phyloP scores from a whole-genome alignment of 257 asterid species.

The Catharanthus roseus region DNA sequence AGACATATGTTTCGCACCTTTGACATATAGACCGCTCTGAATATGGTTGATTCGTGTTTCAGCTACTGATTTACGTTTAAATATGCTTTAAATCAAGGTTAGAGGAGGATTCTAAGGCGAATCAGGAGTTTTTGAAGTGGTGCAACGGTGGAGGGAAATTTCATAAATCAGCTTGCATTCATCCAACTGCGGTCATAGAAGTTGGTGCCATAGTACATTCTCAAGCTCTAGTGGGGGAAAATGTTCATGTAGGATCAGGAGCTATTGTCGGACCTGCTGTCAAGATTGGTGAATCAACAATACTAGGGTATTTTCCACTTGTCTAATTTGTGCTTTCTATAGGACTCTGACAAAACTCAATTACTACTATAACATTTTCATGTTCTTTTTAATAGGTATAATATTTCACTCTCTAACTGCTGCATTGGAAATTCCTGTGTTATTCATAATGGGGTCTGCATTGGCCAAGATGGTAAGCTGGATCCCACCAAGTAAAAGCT shows the following conservation, averaged over 20 bases:
- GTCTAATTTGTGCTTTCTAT: background rate
- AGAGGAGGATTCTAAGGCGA: constrained; percentile 33
- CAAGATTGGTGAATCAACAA: constrained; percentile 67
- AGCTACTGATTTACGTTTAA: background rate
- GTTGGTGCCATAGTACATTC: constrained; percentile 70
- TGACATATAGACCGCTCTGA: background rate
- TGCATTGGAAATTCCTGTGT: constrained; percentile 61
- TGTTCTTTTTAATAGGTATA: constrained; percentile 38
- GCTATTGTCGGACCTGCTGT: constrained; percentile 71
- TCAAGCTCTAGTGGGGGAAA: constrained; percentile 53
- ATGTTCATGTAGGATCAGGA: constrained; percentile 68
- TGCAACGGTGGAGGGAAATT: constrained; percentile 70
- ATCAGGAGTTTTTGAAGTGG: constrained; percentile 58
- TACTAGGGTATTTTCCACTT: constrained; percentile 54
- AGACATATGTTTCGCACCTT: background rate
- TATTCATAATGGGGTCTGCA: constrained; percentile 81
- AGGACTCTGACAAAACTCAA: background rate
- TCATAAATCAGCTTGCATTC: constrained; percentile 62
- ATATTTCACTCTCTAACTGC: constrained; percentile 75
- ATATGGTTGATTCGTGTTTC: background rate
- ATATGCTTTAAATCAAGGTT: constrained; percentile 28
- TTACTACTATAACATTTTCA: background rate
- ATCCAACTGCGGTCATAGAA: constrained; percentile 69
- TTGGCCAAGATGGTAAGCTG: constrained; percentile 89
- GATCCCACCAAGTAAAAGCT: background rate